A percentile compares a stretch with the other conserved stretches of the same genome.
These are phyloP conservation scores for Plectosphaerella plurivora DNA, from an alignment of 2,329 filamentous ascomycete genomes.

Conservation along the genomic window DNA sequence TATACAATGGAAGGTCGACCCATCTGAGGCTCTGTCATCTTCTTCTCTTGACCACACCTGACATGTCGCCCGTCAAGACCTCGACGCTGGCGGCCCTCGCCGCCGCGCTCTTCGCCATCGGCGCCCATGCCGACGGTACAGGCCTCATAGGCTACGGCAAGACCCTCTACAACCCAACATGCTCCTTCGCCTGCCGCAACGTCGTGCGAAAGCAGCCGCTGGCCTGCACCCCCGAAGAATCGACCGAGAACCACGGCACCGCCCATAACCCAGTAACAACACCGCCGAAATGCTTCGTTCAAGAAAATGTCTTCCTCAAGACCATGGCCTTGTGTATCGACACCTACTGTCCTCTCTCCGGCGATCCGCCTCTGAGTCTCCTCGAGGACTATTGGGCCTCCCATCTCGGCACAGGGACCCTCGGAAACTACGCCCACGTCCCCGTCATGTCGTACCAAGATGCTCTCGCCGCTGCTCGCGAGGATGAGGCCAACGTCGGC, in stretches of 20 bases:
- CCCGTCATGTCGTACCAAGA: conserved; percentile 22
- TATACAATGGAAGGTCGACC: too few species aligned
- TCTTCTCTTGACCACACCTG: too few species aligned
- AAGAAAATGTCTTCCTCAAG: conserved; percentile 21
- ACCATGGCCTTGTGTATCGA: conserved; percentile 29
- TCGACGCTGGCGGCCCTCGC: not conserved
- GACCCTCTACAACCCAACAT: conserved; percentile 27
- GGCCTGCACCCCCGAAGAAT: conserved; percentile 20
- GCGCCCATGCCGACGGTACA: conserved; percentile 11
- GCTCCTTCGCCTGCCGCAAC: conserved; percentile 27
- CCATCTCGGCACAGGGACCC: conserved; percentile 21
- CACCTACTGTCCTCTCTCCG: conserved; percentile 19
- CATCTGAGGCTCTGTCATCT: too few species aligned
- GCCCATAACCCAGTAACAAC: conserved; percentile 10
- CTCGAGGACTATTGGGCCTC: conserved; percentile 22
- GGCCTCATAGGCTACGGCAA: conserved; percentile 30
- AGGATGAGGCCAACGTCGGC: not conserved
- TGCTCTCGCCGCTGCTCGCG: not conserved
- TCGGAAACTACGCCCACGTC: conserved; percentile 14
- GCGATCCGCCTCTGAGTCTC: conserved; percentile 10
- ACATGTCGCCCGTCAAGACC: not conserved
- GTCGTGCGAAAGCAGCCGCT: conserved; percentile 20
- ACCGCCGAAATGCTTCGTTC: conserved; percentile 20
- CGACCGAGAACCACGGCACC: conserved; percentile 16
- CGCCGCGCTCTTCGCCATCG: not conserved